Evolutionary conservation across 2,329 filamentous ascomycete species (phyloP).

Genomic region (Penicillium sp.): DNA sequence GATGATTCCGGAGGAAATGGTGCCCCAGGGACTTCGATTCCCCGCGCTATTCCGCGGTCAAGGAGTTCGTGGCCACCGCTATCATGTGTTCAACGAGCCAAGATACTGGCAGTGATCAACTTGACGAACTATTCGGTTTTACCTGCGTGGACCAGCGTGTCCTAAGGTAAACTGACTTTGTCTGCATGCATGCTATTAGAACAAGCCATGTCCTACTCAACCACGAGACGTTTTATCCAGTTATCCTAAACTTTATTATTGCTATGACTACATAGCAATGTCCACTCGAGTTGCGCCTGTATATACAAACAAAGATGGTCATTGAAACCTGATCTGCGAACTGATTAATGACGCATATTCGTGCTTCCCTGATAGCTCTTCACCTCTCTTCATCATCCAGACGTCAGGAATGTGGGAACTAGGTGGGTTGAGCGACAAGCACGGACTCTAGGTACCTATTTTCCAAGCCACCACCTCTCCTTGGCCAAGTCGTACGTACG

Average conservation of each 20-base stretch:
- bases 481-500: constrained; percentile 5
- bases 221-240: neutral
- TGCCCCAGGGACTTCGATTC: constrained; percentile 80
- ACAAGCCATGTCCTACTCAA: neutral
- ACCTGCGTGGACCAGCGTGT: neutral
- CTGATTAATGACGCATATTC: neutral
- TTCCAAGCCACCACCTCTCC: constrained; percentile 2
- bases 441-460: neutral
- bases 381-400: neutral
- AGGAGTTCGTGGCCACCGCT: constrained; percentile 85
- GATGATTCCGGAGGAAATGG: constrained; percentile 72
- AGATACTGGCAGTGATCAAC: constrained; percentile 62
- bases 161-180: neutral
- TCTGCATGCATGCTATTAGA: neutral
- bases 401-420: neutral
- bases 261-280: neutral
- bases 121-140: neutral
- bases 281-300: neutral
- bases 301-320: neutral
- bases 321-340: neutral
- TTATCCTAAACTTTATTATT: neutral
- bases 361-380: too few species aligned
- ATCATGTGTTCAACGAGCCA: constrained; percentile 95
- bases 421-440: neutral
- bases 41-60: constrained; percentile 81